phyloP scores from a whole-genome alignment of 495 filamentous ascomycete species.

The Massariosphaeria phaeospora region DNA sequence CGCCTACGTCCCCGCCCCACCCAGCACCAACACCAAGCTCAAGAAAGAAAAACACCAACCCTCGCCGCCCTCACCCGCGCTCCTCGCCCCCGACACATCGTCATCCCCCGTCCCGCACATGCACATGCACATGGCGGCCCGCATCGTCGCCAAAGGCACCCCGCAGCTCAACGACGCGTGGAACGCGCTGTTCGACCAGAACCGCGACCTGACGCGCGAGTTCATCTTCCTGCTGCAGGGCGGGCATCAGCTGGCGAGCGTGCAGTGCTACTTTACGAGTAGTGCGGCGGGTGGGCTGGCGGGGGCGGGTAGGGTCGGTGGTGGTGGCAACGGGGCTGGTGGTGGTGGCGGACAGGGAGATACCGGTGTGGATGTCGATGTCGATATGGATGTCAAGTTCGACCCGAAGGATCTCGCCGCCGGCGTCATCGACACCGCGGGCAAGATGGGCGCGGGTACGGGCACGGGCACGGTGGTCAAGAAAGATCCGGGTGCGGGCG shows the following conservation, averaged over 20 bases:
- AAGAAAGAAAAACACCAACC: no score
- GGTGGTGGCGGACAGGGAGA: neutral
- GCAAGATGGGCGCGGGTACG: no score
- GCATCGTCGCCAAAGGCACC: neutral
- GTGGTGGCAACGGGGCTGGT: neutral
- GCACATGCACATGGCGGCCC: no score
- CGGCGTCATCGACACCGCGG: no score
- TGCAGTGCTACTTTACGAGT: neutral
- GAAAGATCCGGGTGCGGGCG: no score
- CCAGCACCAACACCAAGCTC: no score
- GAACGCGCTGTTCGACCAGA: neutral
- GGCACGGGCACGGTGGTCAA: no score
- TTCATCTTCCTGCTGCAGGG: neutral
- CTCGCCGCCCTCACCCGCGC: no score
- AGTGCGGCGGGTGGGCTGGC: neutral
- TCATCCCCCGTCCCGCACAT: no score
- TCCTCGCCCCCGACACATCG: no score
- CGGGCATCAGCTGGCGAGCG: neutral
- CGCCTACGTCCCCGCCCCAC: no score
- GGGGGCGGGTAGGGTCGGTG: neutral
- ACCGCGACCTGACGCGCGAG: neutral
- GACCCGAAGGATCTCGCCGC: neutral
- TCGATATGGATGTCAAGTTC: neutral
- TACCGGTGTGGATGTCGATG: neutral
- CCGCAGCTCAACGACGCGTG: neutral